phyloP scores from a whole-genome alignment of 306 rosid species.

The Malus domestica region ASM211411v1 NC_041800.1:32711733-32712232 shows the following conservation, averaged over 20 bases:
- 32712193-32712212: constrained; percentile 47
- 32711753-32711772: constrained; percentile 10
- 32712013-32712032: constrained; percentile 63
- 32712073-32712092: constrained; percentile 36
- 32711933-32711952: constrained; percentile 27
- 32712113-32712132: constrained; percentile 54
- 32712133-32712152: constrained; percentile 59
- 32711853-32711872: constrained; percentile 28
- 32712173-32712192: constrained; percentile 42
- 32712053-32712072: constrained; percentile 63
- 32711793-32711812: neutral
- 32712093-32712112: constrained; percentile 48
- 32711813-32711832: constrained; percentile 5
- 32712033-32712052: constrained; percentile 64
- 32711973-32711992: constrained; percentile 38
- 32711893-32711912: constrained; percentile 35
- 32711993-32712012: constrained; percentile 38
- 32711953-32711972: constrained; percentile 35
- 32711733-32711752: neutral
- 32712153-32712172: constrained; percentile 60
- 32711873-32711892: constrained; percentile 9
- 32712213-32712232: constrained; percentile 74
- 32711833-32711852: constrained; percentile 13
- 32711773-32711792: constrained; percentile 23
- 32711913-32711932: constrained; percentile 51